A percentile compares a stretch with the other conserved stretches of the same genome.
These are phyloP conservation scores for Amyloporia xantha DNA, from an alignment of 768 basidiomycete species.

Conservation along the genomic window DNA sequence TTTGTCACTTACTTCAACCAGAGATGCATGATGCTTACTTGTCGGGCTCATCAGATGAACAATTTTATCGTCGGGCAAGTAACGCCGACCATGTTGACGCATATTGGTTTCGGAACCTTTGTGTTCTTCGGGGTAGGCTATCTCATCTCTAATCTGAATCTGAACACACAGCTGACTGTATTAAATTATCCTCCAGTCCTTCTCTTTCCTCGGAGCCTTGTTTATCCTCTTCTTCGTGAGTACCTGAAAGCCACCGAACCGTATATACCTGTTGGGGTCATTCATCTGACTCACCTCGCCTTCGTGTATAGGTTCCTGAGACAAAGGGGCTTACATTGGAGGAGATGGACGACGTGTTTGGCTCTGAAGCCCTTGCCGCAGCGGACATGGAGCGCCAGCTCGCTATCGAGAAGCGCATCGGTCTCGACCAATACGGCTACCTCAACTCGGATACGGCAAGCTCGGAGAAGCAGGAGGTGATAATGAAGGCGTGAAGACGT, in stretches of 20 bases:
- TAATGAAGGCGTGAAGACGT: slow-evolving; percentile 3
- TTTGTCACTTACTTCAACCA: background rate
- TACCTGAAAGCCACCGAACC: background rate
- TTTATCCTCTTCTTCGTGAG: slow-evolving; percentile 61
- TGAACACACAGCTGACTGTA: no score
- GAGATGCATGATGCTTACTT: background rate
- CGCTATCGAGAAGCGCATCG: slow-evolving; percentile 56
- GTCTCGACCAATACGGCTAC: slow-evolving; percentile 37
- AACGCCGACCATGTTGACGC: slow-evolving; percentile 65
- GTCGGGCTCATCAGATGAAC: slow-evolving; percentile 59
- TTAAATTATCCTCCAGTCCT: slow-evolving; percentile 30
- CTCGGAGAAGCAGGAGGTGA: slow-evolving; percentile 6
- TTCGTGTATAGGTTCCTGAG: slow-evolving; percentile 64
- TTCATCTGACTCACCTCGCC: background rate
- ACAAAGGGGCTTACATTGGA: slow-evolving; percentile 69
- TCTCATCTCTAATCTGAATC: background rate
- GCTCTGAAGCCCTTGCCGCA: slow-evolving; percentile 46
- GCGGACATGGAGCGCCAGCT: slow-evolving; percentile 47
- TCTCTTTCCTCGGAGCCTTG: slow-evolving; percentile 61
- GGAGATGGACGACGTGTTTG: slow-evolving; percentile 78
- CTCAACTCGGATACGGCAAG: slow-evolving; percentile 1
- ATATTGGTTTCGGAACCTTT: slow-evolving; percentile 65
- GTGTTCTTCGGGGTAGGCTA: slow-evolving; percentile 63
- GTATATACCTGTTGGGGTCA: background rate
- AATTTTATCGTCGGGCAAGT: slow-evolving; percentile 71